These are phyloP conservation scores for Parasarocladium wereldwijsianum DNA, from an alignment of 2,329 filamentous ascomycete species.

Conservation along the genomic window DNA sequence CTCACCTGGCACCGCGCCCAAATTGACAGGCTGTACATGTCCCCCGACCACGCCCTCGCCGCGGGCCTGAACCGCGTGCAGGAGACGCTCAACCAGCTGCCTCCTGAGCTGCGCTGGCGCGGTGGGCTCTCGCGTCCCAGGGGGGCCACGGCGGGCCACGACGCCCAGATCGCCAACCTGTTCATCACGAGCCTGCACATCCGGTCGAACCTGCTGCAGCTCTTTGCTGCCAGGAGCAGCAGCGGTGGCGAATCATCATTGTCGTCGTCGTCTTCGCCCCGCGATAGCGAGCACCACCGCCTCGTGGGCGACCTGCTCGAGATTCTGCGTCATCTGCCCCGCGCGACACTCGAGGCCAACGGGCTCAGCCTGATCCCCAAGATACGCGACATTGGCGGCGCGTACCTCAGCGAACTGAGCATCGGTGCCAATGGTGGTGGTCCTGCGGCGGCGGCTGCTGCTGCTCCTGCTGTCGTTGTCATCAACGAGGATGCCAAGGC, in stretches of 20 bases:
- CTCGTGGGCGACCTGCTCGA: slow-evolving; percentile 21
- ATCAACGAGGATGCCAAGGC: too few relatives aligned
- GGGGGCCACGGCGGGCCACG: slow-evolving; percentile 17
- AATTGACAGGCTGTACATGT: slow-evolving; percentile 9
- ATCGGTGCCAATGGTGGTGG: too few relatives aligned
- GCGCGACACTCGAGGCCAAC: slow-evolving; percentile 18
- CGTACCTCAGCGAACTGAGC: slow-evolving; percentile 17
- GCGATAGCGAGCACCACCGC: slow-evolving; percentile 12
- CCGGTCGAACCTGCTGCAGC: slow-evolving; percentile 20
- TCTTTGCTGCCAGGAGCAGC: slow-evolving; percentile 4
- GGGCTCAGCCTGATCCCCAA: slow-evolving; percentile 20
- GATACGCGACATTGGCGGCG: slow-evolving; percentile 20
- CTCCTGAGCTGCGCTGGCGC: slow-evolving; percentile 19
- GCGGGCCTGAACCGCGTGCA: slow-evolving; percentile 11
- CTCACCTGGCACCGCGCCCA: slow-evolving; percentile 15
- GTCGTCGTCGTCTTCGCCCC: neutral
- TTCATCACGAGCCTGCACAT: slow-evolving; percentile 21
- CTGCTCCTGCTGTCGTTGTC: too few relatives aligned
- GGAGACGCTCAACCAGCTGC: slow-evolving; percentile 15
- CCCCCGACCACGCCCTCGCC: slow-evolving; percentile 1
- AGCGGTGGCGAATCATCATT: too few relatives aligned
- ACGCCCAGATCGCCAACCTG: slow-evolving; percentile 21
- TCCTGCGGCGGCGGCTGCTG: too few relatives aligned
- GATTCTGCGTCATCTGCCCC: slow-evolving; percentile 18
- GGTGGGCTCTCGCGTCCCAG: slow-evolving; percentile 17